Conservation (phyloP, 140 eudicot species). For the Senecio squalidus region DNA sequence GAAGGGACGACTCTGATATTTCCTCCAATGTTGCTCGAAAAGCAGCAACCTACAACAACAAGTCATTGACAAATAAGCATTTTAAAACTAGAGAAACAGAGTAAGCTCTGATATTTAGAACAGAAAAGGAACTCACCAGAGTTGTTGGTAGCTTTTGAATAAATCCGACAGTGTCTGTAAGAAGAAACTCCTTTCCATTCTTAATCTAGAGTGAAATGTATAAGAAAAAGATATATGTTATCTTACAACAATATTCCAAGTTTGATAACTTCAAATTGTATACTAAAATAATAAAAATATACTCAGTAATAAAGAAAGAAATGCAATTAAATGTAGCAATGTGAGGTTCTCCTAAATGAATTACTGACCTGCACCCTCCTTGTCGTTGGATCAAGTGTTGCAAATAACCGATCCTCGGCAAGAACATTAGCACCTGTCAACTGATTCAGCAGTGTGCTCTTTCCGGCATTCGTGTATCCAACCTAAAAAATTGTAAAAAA, state of each 20-base stretch:
- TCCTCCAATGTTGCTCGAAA: slow-evolving; percentile 96
- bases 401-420: slow-evolving; percentile 90
- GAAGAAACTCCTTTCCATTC: slow-evolving; percentile 88
- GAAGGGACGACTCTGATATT: slow-evolving; percentile 85
- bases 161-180: slow-evolving; percentile 96
- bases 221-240: background rate
- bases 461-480: slow-evolving; percentile 98
- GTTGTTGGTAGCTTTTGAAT: slow-evolving; percentile 95
- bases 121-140: slow-evolving; percentile 41
- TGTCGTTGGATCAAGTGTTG: slow-evolving; percentile 97
- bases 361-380: slow-evolving; percentile 82
- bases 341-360: background rate
- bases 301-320: background rate
- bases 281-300: background rate
- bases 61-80: slow-evolving; percentile 7
- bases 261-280: background rate
- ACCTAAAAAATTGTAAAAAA: slow-evolving; percentile 38
- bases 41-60: slow-evolving; percentile 86
- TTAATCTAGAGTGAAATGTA: slow-evolving; percentile 48
- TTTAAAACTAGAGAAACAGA: background rate
- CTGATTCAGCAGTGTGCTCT: slow-evolving; percentile 79
- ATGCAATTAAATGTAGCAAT: background rate
- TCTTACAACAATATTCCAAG: background rate
- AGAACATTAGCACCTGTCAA: slow-evolving; percentile 96
- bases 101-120: no score